phyloP scores from a whole-genome alignment of 371 early-diverging fungal genomes.

The Gilbertella persicaria region DNA sequence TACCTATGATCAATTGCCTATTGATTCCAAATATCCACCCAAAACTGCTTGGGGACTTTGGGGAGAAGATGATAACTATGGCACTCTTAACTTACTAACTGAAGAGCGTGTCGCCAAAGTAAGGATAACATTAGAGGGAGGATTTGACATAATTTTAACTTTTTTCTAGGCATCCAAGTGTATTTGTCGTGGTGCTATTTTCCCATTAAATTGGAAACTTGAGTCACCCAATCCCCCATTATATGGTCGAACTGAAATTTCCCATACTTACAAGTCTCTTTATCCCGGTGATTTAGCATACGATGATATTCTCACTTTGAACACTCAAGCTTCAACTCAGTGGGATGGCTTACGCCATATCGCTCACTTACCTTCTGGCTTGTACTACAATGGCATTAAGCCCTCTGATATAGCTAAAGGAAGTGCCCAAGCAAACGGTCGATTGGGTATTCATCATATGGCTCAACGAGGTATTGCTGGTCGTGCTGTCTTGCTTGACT shows the following conservation, averaged over 20 bases:
- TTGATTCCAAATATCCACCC: conserved; percentile 21
- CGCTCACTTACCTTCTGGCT: conserved; percentile 16
- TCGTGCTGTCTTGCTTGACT: conserved; percentile 47
- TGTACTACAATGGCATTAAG: conserved; percentile 38
- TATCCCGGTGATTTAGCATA: conserved; percentile 14
- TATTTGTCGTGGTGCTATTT: conserved; percentile 29
- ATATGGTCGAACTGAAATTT: conserved; percentile 26
- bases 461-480: conserved; percentile 48
- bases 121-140: background rate
- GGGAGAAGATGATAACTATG: conserved; percentile 48
- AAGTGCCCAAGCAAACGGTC: conserved; percentile 11
- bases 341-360: conserved; percentile 51
- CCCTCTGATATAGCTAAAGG: conserved; percentile 20
- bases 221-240: conserved; percentile 31
- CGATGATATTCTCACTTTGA: conserved; percentile 40
- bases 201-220: conserved; percentile 43
- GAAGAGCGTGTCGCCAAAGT: conserved; percentile 35
- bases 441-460: conserved; percentile 46
- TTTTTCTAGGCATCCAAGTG: conserved; percentile 25
- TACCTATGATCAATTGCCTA: conserved; percentile 25
- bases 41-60: conserved; percentile 48
- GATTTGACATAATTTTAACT: background rate
- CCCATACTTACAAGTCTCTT: conserved; percentile 26
- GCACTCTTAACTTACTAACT: conserved; percentile 45
- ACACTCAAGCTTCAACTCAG: conserved; percentile 43